phyloP scores from a whole-genome alignment of 805 yeast genomes.

The Zygosaccharomyces lentus region DNA sequence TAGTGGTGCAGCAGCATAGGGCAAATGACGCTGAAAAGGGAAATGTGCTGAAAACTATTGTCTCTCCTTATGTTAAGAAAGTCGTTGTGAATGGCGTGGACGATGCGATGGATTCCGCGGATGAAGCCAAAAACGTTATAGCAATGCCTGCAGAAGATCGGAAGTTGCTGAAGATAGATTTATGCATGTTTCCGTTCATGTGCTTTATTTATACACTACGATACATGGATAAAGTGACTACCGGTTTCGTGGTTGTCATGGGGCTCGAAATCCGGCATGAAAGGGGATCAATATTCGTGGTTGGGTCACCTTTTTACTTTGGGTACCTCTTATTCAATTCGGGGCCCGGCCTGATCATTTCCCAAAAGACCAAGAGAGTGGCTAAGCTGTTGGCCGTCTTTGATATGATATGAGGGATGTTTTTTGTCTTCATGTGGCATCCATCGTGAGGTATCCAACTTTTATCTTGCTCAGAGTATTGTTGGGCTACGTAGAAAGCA shows the following conservation, averaged over 20 bases:
- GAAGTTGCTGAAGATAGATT: slow-evolving; percentile 10
- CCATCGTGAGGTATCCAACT: slow-evolving; percentile 42
- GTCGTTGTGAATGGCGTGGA: slow-evolving; percentile 3
- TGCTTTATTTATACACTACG: slow-evolving; percentile 9
- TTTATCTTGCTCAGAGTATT: slow-evolving; percentile 46
- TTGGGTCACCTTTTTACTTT: slow-evolving; percentile 11
- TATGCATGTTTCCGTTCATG: slow-evolving; percentile 11
- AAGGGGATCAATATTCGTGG: slow-evolving; percentile 11
- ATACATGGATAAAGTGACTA: slow-evolving; percentile 13
- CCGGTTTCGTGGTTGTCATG: slow-evolving; percentile 11
- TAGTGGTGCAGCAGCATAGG: background rate
- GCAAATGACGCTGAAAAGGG: background rate
- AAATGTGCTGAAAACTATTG: background rate
- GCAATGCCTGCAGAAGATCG: slow-evolving; percentile 9
- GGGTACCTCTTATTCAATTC: slow-evolving; percentile 42
- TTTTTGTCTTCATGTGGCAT: slow-evolving; percentile 51
- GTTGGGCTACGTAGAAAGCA: slow-evolving; percentile 50
- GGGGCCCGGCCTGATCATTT: slow-evolving; percentile 28
- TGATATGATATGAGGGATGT: slow-evolving; percentile 58
- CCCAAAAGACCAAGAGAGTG: slow-evolving; percentile 51
- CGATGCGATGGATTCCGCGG: slow-evolving; percentile 10
- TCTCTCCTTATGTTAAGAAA: background rate
- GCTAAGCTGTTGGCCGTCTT: slow-evolving; percentile 46
- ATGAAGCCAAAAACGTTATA: slow-evolving; percentile 7
- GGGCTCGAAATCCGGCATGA: slow-evolving; percentile 39